Evolutionary conservation across 495 filamentous ascomycete genomes (phyloP), one percentile per base, ranked within the genome.

Genomic region (Achaetomiella virescens): DNA sequence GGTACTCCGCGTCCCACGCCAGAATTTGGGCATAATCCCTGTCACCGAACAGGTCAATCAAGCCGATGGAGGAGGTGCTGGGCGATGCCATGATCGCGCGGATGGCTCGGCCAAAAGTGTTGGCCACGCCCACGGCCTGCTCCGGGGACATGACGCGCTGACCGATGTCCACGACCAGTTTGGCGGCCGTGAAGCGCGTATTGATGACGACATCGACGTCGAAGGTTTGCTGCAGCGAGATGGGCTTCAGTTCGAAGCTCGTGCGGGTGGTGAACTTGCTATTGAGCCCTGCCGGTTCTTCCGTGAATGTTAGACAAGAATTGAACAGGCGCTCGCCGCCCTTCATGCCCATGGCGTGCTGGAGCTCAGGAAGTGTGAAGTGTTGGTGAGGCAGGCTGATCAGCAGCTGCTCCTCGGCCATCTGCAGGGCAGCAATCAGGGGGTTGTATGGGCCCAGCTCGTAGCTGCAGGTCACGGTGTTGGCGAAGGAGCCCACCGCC

Each of bases 401-500:
- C 5, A 53, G 33, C 38, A 69, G 64, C 20, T 72, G 68, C 4
- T 69, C 57, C 46, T 78, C 72, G 6, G 68, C 65, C 47, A 67
- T 59, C 14, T 69, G 54, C 3, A 76, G 58, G 5, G 66, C 61
- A 12, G 65, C 52, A 18, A 56, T 60, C 15, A 78, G 55, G 1
- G 71, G 61, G 25, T 57, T 68, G 43, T 63, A 64, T 9, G 65
- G 33, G 46, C 56, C 48, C 15, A 76, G 53, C 7, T 66, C 65
- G 35, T 69, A 64, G 49, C 53, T 67, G 45, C 70, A 75, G 6
- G 70, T 49, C 15, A 76, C 62, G 1, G 68, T 62, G 17, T 74
- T 73, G 0, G 72, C 71, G 41, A 77, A 78, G 9, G 70, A 69
- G 21, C 75, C 75, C 11, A 76, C 67, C 7, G 74, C 72, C 12